These are phyloP conservation scores for Dactylellina haptotyla DNA, from an alignment of 2,329 filamentous ascomycete genomes.

Conservation along the genomic window DNA sequence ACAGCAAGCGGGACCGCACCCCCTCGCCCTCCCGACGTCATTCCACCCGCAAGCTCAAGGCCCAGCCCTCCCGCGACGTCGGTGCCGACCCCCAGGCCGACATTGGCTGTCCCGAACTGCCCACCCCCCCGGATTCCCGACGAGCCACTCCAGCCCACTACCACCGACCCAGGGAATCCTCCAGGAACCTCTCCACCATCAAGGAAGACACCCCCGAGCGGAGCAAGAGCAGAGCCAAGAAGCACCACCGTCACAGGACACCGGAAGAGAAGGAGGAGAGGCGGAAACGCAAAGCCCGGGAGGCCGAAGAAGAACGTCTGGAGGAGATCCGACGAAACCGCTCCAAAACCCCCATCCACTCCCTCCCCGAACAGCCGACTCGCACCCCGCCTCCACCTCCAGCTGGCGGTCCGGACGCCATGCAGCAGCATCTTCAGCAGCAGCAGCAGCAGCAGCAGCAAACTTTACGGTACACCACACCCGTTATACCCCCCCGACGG, in stretches of 20 bases:
- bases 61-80: constrained; percentile 26
- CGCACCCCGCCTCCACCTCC: constrained; percentile 46
- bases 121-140: constrained; percentile 47
- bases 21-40: constrained; percentile 43
- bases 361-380: constrained; percentile 36
- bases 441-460: too few relatives aligned
- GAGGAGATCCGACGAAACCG: constrained; percentile 38
- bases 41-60: constrained; percentile 35
- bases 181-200: constrained; percentile 43
- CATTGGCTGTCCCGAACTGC: constrained; percentile 32
- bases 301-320: constrained; percentile 40
- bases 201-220: constrained; percentile 41
- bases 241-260: constrained; percentile 39
- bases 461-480: constrained; percentile 44
- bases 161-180: constrained; percentile 45
- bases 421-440: too few relatives aligned
- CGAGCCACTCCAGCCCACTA: constrained; percentile 41
- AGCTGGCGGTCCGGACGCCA: constrained; percentile 8
- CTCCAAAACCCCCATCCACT: constrained; percentile 33
- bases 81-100: constrained; percentile 18
- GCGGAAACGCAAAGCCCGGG: constrained; percentile 32
- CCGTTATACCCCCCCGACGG: constrained; percentile 24
- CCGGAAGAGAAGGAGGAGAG: constrained; percentile 42
- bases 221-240: constrained; percentile 17
- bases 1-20: constrained; percentile 40